These are phyloP conservation scores for Sclerotinia nivalis DNA, from an alignment of 2,329 filamentous ascomycete species.

Conservation along the genomic window DNA sequence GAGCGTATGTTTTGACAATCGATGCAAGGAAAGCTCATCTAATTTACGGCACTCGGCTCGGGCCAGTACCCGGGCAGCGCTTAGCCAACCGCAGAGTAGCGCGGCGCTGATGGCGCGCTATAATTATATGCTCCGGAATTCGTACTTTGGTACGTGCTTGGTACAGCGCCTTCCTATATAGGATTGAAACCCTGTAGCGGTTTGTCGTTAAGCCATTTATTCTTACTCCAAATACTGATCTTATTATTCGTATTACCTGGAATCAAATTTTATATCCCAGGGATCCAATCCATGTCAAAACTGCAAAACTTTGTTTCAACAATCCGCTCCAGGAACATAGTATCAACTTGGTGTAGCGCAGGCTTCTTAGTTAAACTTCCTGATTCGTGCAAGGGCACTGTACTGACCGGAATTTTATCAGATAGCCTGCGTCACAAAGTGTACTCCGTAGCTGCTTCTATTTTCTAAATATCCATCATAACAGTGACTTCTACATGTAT, in stretches of 20 bases:
- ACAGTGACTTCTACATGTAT: background rate
- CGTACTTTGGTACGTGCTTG: background rate
- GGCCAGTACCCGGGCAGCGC: no score
- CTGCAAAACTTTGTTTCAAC: no score
- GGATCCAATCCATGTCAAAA: no score
- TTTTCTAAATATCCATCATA: background rate
- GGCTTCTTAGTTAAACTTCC: background rate
- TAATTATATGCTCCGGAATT: no score
- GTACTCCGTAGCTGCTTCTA: background rate
- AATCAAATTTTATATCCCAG: background rate
- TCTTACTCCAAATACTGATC: background rate
- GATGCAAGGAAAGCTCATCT: no score
- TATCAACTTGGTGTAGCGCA: background rate
- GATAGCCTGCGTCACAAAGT: background rate
- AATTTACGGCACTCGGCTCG: no score
- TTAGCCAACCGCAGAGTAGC: no score
- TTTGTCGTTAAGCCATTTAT: background rate
- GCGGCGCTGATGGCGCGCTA: no score
- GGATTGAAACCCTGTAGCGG: background rate
- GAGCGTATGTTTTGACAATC: background rate
- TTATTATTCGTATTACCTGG: background rate
- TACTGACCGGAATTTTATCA: background rate
- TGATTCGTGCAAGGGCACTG: background rate
- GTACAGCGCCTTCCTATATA: background rate
- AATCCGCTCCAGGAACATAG: background rate